Base-by-base conservation (phyloP, 2,329 filamentous ascomycete genomes). In the Hymenoscyphus fructigenus region DNA sequence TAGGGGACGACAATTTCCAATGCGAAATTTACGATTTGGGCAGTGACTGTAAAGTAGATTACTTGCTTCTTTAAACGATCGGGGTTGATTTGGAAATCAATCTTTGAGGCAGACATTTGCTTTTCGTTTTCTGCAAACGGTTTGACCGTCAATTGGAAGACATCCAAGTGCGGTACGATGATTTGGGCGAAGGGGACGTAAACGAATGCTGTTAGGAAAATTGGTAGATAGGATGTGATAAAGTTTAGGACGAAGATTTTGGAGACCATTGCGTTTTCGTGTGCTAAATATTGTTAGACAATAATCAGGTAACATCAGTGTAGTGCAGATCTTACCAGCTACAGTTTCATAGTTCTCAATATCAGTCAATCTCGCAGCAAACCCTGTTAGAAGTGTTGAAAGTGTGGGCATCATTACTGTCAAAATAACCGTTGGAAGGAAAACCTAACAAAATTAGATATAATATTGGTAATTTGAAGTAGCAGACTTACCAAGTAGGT, bases 231-330 rank as follows among this genome's bases (percentile, higher is more conserved):
- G 0, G 93, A 96, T 5, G 93, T 96, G 78, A 98, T 94, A 78
- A 97, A 97, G 80, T 97, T 96, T 74, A 98, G 86, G 15, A 98
- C 88, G 74, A 99, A 98, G 38, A 96, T 90, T 81, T 99, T 99
- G 65, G 91, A 88, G 0, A 95, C 92, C 75, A 97, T 85, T 1
- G 93, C 91, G 23, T 91, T 87, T 66, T 96, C 88, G 73, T 97
- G 91, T 15, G 88, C 89, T 88, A 68, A 71, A 66, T 63, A 1
- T 2, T 53, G 53, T 75, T 65, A 72, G 65, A 15, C 3, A 26
- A 32, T 20, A 55, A 41, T 38, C 3, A 15, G 1, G 29, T 41
- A 53, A 9, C 12, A 12, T n/a, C n/a, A n/a, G n/a, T n/a, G 12
- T n/a, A 7, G 23, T 7, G 7, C 0, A 53, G 5, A 0, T 71